Conservation (phyloP, 257 asterid genomes). For the Sherardia arvensis region DNA sequence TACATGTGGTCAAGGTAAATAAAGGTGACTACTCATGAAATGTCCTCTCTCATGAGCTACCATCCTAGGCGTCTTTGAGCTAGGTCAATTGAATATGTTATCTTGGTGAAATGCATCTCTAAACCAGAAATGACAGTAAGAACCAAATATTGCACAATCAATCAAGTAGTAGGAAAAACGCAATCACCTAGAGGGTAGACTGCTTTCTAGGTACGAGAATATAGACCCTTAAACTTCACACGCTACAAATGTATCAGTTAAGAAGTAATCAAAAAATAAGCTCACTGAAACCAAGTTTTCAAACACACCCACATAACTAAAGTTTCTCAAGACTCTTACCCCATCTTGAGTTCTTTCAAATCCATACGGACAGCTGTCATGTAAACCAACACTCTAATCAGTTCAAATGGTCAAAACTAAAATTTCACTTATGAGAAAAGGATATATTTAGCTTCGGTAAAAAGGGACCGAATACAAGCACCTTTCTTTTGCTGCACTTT, state of each 20-base stretch:
- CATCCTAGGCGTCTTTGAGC: not conserved
- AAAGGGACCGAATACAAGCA: constrained; percentile 36
- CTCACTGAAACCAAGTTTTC: not conserved
- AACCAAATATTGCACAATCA: too few species aligned
- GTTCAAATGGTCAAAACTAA: not conserved
- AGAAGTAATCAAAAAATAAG: constrained; percentile 3
- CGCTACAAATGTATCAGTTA: not conserved
- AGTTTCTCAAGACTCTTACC: constrained; percentile 39
- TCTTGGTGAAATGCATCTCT: not conserved
- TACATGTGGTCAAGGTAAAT: not conserved
- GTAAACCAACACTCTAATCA: constrained; percentile 23
- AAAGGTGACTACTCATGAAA: not conserved
- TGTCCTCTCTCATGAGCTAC: not conserved
- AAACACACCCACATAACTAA: not conserved
- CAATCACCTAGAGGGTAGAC: not conserved
- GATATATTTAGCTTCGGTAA: constrained; percentile 5
- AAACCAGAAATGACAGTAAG: not conserved
- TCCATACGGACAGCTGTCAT: constrained; percentile 85
- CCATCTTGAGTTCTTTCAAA: constrained; percentile 97
- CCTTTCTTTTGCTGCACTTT: constrained; percentile 95
- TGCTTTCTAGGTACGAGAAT: not conserved
- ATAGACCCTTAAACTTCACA: not conserved
- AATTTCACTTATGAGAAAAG: constrained; percentile 7
- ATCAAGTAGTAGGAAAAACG: not conserved
- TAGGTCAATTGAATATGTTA: too few species aligned